phyloP scores from a whole-genome alignment of 176 grass and related monocot genomes.

The Ensete ventricosum region DNA sequence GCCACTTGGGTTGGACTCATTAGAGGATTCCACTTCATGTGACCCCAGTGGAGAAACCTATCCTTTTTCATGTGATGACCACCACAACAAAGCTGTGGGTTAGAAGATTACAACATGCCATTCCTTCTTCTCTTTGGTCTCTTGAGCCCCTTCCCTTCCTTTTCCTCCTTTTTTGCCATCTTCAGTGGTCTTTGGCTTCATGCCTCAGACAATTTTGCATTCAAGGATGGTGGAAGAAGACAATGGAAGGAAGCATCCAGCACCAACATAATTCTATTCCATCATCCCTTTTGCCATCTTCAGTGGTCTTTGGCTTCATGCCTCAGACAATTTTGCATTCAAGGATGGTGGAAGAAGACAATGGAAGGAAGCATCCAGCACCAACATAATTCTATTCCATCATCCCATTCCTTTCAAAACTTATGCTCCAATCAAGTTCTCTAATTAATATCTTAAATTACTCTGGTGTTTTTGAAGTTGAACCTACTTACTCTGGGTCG shows the following conservation, averaged over 20 bases:
- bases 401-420: slow-evolving; percentile 1
- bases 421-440: neutral
- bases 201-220: slow-evolving; percentile 8
- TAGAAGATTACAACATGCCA: neutral
- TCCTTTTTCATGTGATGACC: slow-evolving; percentile 1
- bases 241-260: neutral
- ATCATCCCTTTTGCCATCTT: neutral
- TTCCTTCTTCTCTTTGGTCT: neutral
- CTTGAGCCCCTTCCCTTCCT: neutral
- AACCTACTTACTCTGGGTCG: neutral
- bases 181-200: neutral
- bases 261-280: neutral
- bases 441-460: neutral
- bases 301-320: neutral
- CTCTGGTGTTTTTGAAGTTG: neutral
- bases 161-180: neutral
- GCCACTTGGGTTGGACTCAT: neutral
- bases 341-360: neutral
- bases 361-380: neutral
- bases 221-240: slow-evolving; percentile 1
- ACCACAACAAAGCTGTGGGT: neutral
- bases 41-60: neutral
- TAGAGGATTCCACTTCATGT: neutral
- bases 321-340: slow-evolving; percentile 11
- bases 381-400: neutral